Evolutionary conservation across 2,329 filamentous ascomycete species (phyloP), one percentile per base, ranked within the genome.

Genomic region (Raffaelea albimanens): DNA sequence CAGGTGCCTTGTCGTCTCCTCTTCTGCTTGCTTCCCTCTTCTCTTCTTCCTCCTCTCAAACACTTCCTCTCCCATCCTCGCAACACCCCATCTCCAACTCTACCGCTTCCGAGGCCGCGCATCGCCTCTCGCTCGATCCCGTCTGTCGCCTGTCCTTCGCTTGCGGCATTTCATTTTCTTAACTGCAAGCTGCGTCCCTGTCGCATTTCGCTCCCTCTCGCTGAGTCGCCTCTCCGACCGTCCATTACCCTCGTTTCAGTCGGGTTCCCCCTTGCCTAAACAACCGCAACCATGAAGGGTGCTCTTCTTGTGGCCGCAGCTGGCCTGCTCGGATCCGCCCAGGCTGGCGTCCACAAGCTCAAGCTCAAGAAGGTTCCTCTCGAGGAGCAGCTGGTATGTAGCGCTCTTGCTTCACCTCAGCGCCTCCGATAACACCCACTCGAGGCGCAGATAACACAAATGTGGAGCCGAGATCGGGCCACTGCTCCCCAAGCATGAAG

Each of bases 321-420:
- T 61, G 76, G 83, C 73, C 80, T 94, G 75, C 76, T 90, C 62
- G 85, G 86, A 73, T 82, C 84, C 20, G 85, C 85, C 64, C 78
- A 86, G 64, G 91, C 88, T 18, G 88, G 82, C 61, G 76, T 95
- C 57, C 88, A 97, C 81, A 94, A 88, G 78, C 84, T 96, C 79
- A 93, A 94, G 78, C 83, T 98, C 62, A 86, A 96, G 79, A 98
- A 98, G 84, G 73, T 97, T 53, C 85, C 93, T 57, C 75, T 98
- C 50, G 78, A 83, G 44, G 87, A 97, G 67, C 93, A 97, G 74
- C 80, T 98, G 62, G 90, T 95, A 10, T 16, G 10, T 38, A 38
- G 34, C 34, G 7, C 25, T 29, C 7, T 29, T n/a, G n/a, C n/a
- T n/a, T n/a, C n/a, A n/a, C n/a, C n/a, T n/a, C n/a, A n/a, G n/a